Evolutionary conservation across 768 basidiomycete genomes (phyloP).

Genomic region (Collybiopsis luxurians): DNA sequence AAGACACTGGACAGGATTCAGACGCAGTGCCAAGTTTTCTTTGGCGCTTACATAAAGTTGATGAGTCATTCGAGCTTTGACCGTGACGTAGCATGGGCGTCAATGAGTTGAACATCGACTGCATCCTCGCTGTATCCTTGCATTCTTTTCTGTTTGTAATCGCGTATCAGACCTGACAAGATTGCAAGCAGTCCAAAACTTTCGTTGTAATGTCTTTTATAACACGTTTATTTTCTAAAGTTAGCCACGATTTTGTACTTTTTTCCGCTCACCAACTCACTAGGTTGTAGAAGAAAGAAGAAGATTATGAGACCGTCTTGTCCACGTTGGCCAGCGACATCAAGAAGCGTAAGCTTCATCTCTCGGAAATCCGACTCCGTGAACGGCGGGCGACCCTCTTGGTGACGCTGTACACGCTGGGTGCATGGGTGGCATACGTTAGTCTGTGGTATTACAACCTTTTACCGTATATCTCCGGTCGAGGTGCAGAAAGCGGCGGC

Average conservation of each 20-base stretch:
- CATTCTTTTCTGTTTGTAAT: too few species aligned
- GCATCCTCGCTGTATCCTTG: too few species aligned
- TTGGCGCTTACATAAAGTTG: too few species aligned
- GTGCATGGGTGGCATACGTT: conserved; percentile 70
- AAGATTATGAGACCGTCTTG: conserved; percentile 78
- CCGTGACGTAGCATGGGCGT: too few species aligned
- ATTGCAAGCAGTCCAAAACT: too few species aligned
- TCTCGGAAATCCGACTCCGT: conserved; percentile 82
- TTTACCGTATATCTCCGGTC: conserved; percentile 41
- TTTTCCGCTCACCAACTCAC: not conserved
- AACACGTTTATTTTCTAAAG: conserved; percentile 30
- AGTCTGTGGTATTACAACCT: conserved; percentile 68
- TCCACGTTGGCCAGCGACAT: conserved; percentile 66
- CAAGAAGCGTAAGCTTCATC: conserved; percentile 65
- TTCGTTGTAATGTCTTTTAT: conserved; percentile 21
- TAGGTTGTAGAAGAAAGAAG: conserved; percentile 44
- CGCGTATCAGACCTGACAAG: too few species aligned
- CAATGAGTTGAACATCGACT: too few species aligned
- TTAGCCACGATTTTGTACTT: conserved; percentile 9
- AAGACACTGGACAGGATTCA: too few species aligned
- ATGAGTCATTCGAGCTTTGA: too few species aligned
- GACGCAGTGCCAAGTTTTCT: too few species aligned
- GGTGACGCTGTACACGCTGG: conserved; percentile 76
- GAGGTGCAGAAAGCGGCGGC: conserved; percentile 22
- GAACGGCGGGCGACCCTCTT: conserved; percentile 77